Conservation (phyloP, 176 grass and related monocot species). For the Chloris gayana region DNA sequence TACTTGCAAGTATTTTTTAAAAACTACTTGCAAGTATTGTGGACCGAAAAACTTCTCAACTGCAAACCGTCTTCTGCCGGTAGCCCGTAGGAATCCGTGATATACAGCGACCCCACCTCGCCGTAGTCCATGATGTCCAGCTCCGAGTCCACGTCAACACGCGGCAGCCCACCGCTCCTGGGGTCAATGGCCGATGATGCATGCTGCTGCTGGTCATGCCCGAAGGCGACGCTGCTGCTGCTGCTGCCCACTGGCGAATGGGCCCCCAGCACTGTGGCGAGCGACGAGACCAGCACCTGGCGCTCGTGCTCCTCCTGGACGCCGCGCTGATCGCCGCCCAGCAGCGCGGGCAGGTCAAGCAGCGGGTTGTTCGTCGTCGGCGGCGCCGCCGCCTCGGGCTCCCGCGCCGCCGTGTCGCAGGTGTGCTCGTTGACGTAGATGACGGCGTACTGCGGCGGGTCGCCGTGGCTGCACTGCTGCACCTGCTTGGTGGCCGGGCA, state of each 20-base stretch:
- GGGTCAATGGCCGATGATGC: not conserved
- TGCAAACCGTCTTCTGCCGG: not conserved
- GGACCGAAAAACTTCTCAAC: too few relatives aligned
- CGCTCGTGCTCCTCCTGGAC: constrained; percentile 46
- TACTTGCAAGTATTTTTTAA: too few relatives aligned
- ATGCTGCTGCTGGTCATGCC: not conserved
- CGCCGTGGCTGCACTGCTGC: constrained; percentile 45
- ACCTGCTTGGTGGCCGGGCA: constrained; percentile 73
- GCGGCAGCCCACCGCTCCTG: not conserved
- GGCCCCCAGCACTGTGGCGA: constrained; percentile 44
- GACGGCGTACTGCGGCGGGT: constrained; percentile 41
- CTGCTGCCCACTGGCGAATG: not conserved
- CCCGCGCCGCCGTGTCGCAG: constrained; percentile 35
- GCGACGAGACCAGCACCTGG: constrained; percentile 46
- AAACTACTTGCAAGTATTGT: too few relatives aligned
- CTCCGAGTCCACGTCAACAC: not conserved
- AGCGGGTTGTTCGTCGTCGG: not conserved
- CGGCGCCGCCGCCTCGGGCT: not conserved
- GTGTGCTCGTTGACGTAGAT: constrained; percentile 62
- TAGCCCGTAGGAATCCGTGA: constrained; percentile 14
- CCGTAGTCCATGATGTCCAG: constrained; percentile 59
- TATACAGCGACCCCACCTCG: constrained; percentile 1
- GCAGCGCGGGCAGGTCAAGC: not conserved
- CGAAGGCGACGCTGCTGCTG: not conserved
- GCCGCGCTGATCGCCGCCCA: not conserved